Base-by-base conservation (phyloP, 441 rosid species). In the Gossypium schwendimanii region DNA sequence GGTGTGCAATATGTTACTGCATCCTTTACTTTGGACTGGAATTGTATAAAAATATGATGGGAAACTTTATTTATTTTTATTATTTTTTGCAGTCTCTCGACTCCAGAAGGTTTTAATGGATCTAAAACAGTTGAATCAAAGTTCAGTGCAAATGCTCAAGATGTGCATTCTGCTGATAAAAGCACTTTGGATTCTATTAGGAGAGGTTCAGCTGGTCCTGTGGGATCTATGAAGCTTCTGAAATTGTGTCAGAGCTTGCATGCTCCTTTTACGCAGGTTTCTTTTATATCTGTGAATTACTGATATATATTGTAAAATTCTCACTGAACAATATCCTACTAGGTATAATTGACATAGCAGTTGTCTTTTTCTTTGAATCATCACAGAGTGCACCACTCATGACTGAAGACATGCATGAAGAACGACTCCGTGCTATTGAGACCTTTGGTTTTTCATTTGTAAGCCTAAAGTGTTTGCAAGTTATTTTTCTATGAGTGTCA, bases 331-430 rank as follows among this genome's bases (percentile, higher is more conserved):
- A 50, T 61, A 20, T 52, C 55, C 60, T 8, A 60, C 66, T 33
- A 69, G 59, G 60, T 70, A 74, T 58, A 9, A 10, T 64, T 45
- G 20, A 68, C 39, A 15, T 70, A 63, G 50, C 24, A 47, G 53
- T 59, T 74, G 33, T 62, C 21, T 11, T 64, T 14, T 65, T 67
- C 24, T 54, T 36, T 52, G n/a, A 71, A 74, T 70, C 63, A 74
- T 76, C 72, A 24, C 80, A 96, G 99, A 94, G 88, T 76, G 89
- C 93, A 31, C 96, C 94, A 14, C 94, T 89, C 75, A 92, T 96
- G 99, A 93, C 99, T 36, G 99, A 93, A 83, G 99, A 93, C 84
- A 93, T 96, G 98, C 99, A 96, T 82, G 99, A 93, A 89, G 99
- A 96, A 78, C 87, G 99, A 72, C 86, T 92, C 63, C 94, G 78